These are phyloP conservation scores for Ganoderma boninense DNA, from an alignment of 1,284 basidiomycete genomes.

Conservation along the genomic window DNA sequence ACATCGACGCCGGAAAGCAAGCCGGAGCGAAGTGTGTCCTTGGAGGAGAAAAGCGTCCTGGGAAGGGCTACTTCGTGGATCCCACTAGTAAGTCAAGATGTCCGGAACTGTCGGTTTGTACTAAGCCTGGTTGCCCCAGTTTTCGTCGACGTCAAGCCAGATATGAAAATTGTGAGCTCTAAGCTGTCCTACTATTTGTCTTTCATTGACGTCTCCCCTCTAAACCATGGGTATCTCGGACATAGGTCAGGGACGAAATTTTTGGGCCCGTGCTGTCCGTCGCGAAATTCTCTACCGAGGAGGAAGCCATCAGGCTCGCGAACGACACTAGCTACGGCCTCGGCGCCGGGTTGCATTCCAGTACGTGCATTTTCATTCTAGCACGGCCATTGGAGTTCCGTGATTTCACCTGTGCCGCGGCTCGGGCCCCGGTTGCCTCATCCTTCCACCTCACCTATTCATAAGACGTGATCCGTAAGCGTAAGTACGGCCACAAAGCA, in stretches of 20 bases:
- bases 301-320: conserved; percentile 80
- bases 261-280: conserved; percentile 87
- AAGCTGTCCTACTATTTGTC: background rate
- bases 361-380: conserved; percentile 50
- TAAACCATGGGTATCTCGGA: background rate
- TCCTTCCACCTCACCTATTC: background rate
- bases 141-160: conserved; percentile 73
- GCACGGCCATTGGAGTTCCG: background rate
- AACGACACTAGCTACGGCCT: conserved; percentile 90
- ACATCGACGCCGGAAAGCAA: conserved; percentile 87
- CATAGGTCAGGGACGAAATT: conserved; percentile 83
- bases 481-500: background rate
- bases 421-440: background rate
- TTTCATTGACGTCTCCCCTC: conserved; percentile 1
- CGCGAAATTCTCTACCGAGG: conserved; percentile 82
- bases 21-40: conserved; percentile 84
- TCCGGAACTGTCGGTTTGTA: background rate
- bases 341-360: conserved; percentile 89
- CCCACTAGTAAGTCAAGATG: conserved; percentile 67
- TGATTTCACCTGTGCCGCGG: background rate
- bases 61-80: conserved; percentile 79
- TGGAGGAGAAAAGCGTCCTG: conserved; percentile 79
- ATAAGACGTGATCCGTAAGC: background rate
- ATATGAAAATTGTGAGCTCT: conserved; percentile 80
- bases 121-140: conserved; percentile 51